A percentile compares a stretch with the other conserved stretches of the same genome.
Conservation (phyloP, 208 protist genomes). For the Angomonas deanei region DNA sequence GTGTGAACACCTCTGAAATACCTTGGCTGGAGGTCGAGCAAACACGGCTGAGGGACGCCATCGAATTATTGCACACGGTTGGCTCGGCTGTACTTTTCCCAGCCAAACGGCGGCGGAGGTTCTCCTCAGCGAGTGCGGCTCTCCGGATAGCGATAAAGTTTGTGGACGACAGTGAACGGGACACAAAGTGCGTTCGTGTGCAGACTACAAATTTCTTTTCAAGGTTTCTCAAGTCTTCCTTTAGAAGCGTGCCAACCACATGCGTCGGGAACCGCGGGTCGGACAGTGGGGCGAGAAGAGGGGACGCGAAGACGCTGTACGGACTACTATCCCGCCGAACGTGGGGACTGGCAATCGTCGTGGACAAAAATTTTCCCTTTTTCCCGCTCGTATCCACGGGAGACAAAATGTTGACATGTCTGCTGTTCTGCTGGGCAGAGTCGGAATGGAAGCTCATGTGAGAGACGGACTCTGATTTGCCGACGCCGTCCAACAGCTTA, state of each 20-base stretch:
- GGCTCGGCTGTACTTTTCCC: background rate
- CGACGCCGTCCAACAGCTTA: slow-evolving; percentile 13
- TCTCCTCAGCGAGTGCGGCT: slow-evolving; percentile 17
- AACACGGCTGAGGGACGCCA: no score
- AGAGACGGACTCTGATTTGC: background rate
- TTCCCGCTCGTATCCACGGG: background rate
- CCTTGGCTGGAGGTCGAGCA: background rate
- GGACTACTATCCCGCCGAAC: background rate
- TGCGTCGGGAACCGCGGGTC: background rate
- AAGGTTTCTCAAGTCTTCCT: slow-evolving; percentile 25
- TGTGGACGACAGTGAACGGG: slow-evolving; percentile 31
- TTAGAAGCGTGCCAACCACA: slow-evolving; percentile 15
- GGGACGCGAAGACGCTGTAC: slow-evolving; percentile 3
- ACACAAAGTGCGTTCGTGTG: slow-evolving; percentile 19
- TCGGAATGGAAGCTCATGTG: no score
- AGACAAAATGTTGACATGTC: background rate
- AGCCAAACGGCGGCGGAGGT: background rate
- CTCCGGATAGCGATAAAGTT: slow-evolving; percentile 31
- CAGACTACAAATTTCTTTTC: slow-evolving; percentile 24
- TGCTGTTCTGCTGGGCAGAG: no score
- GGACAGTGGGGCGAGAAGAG: background rate
- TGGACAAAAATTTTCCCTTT: background rate
- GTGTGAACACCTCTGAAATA: background rate
- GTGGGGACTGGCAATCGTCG: background rate
- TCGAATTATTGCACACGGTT: no score